Conservation (phyloP, 805 yeast species). For the Cyberlindnera maclurae region DNA sequence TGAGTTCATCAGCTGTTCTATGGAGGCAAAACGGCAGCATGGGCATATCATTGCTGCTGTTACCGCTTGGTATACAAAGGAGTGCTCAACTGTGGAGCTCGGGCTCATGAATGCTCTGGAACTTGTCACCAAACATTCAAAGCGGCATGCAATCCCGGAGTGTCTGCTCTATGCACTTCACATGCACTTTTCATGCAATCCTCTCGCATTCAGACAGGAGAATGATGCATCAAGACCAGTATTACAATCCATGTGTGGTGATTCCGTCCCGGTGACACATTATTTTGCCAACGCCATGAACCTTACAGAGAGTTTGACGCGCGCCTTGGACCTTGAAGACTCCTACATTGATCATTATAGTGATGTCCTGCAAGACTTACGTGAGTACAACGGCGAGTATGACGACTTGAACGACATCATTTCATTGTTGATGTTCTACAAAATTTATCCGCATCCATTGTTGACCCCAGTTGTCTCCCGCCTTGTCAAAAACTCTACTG, state of each 20-base stretch:
- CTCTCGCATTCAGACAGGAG: conserved; percentile 7
- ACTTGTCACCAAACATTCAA: conserved; percentile 2
- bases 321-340: conserved; percentile 2
- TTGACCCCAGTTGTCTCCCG: not conserved
- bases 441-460: conserved; percentile 6
- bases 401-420: conserved; percentile 4
- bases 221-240: not conserved
- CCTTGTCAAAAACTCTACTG: conserved; percentile 1
- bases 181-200: conserved; percentile 5
- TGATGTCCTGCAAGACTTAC: not conserved
- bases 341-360: not conserved
- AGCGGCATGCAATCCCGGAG: conserved; percentile 3
- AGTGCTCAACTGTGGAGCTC: conserved; percentile 4
- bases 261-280: conserved; percentile 6
- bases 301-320: conserved; percentile 2
- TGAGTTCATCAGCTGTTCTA: not conserved
- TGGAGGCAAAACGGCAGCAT: not conserved
- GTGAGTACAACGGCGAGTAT: not conserved
- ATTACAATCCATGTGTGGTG: conserved; percentile 2
- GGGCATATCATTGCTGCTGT: conserved; percentile 7
- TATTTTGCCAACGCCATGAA: conserved; percentile 8
- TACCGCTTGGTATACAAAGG: conserved; percentile 11
- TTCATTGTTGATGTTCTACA: conserved; percentile 7
- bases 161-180: conserved; percentile 9
- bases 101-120: conserved; percentile 1